Evolutionary conservation across 106 monocot species (phyloP).

Genomic region (Dendrobium chrysotoxum): DNA sequence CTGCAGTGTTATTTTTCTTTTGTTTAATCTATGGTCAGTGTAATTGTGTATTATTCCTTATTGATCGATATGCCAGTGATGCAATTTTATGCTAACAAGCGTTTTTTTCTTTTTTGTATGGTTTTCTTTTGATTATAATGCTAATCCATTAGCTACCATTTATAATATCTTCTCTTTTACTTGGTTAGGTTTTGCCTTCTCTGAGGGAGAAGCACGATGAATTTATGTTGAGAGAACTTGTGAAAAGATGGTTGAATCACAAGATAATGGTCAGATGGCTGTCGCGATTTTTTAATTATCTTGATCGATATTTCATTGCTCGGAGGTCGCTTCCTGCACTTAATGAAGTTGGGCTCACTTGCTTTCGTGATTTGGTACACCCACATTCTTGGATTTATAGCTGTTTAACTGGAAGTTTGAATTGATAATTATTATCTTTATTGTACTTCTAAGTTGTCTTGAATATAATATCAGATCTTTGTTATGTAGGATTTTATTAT

Average conservation of each 20-base stretch:
- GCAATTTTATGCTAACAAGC: background rate
- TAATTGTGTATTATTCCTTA: background rate
- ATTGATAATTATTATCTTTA: background rate
- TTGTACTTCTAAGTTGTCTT: background rate
- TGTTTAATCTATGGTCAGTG: background rate
- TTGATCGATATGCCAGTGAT: background rate
- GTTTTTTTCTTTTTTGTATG: background rate
- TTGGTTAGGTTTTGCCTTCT: slow-evolving; percentile 53
- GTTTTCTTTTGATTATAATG: background rate
- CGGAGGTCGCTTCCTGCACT: slow-evolving; percentile 55
- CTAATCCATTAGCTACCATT: background rate
- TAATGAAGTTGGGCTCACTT: slow-evolving; percentile 52
- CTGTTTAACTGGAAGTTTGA: background rate
- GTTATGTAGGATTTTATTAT: background rate
- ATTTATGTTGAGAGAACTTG: slow-evolving; percentile 69
- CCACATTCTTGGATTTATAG: background rate
- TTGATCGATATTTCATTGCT: slow-evolving; percentile 62
- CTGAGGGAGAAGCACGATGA: slow-evolving; percentile 72
- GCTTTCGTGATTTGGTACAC: slow-evolving; percentile 57
- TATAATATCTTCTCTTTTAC: slow-evolving; percentile 4
- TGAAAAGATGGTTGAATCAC: slow-evolving; percentile 66
- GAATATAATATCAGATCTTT: background rate
- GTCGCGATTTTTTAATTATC: slow-evolving; percentile 60
- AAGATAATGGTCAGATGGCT: slow-evolving; percentile 78
- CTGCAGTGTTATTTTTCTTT: background rate